Percentiles rank a stretch among this genome's conserved stretches.
phyloP scores from a whole-genome alignment of 192 early-diverging fungal genomes.

The Coemansia sp. region DNA sequence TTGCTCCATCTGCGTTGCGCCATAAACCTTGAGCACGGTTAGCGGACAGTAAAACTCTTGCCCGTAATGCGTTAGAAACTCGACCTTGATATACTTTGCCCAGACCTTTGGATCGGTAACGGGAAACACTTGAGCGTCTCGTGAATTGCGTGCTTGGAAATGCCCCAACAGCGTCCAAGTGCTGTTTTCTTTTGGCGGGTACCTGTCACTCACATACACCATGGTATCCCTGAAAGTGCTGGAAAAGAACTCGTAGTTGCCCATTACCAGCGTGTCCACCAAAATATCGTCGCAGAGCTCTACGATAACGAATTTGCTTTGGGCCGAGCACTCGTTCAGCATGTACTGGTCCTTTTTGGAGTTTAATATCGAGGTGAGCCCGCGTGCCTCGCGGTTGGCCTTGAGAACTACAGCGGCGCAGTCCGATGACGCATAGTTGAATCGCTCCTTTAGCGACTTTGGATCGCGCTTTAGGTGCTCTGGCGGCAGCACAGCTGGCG shows the following conservation, averaged over 20 bases:
- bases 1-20: slow-evolving; percentile 89
- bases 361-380: slow-evolving; percentile 74
- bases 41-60: slow-evolving; percentile 92
- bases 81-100: slow-evolving; percentile 81
- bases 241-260: slow-evolving; percentile 96
- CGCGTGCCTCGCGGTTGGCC: slow-evolving; percentile 80
- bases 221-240: slow-evolving; percentile 86
- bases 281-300: slow-evolving; percentile 93
- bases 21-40: slow-evolving; percentile 80
- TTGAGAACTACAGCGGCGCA: slow-evolving; percentile 88
- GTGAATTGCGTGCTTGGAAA: slow-evolving; percentile 78
- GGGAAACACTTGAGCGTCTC: slow-evolving; percentile 85
- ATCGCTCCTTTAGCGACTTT: slow-evolving; percentile 74
- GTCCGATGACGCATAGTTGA: slow-evolving; percentile 91
- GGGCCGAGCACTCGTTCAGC: slow-evolving; percentile 81
- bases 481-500: neutral
- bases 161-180: slow-evolving; percentile 79
- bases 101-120: slow-evolving; percentile 70
- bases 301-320: slow-evolving; percentile 77
- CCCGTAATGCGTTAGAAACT: slow-evolving; percentile 86
- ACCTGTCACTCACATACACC: slow-evolving; percentile 70
- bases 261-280: slow-evolving; percentile 83
- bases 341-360: slow-evolving; percentile 94
- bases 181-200: slow-evolving; percentile 64
- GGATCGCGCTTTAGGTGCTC: slow-evolving; percentile 22